Conservation (phyloP, 352 stramenopile genomes). For the Globisporangium abappressorium region DNA sequence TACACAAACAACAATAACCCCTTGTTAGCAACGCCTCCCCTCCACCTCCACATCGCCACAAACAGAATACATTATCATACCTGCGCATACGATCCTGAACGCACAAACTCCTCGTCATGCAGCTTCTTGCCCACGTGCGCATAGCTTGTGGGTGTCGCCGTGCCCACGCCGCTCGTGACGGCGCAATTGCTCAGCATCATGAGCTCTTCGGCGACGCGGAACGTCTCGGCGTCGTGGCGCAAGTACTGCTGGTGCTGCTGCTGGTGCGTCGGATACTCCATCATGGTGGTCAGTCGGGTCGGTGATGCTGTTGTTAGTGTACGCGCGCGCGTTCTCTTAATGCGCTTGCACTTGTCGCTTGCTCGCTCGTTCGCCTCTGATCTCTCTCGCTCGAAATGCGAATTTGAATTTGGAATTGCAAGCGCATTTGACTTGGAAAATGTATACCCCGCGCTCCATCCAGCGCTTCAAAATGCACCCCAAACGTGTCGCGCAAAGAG, state of each 20-base stretch:
- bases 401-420: conserved; percentile 39
- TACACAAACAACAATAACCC: not conserved
- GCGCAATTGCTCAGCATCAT: conserved; percentile 61
- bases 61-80: not conserved
- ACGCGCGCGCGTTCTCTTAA: not conserved
- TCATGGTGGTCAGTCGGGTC: conserved; percentile 15
- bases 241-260: conserved; percentile 13
- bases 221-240: conserved; percentile 63
- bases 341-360: conserved; percentile 3
- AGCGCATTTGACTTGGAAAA: conserved; percentile 23
- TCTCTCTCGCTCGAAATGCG: conserved; percentile 18
- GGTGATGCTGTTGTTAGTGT: not conserved
- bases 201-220: conserved; percentile 73
- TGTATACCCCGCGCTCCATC: conserved; percentile 22
- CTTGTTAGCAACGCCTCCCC: not conserved
- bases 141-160: not conserved
- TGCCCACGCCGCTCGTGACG: conserved; percentile 8
- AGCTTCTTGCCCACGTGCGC: not conserved
- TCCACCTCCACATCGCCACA: not conserved
- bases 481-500: not conserved
- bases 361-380: conserved; percentile 11
- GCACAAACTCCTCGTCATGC: not conserved
- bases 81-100: not conserved
- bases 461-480: conserved; percentile 26
- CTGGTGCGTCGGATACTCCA: conserved; percentile 24